Base-by-base conservation (phyloP, 345 rosid species). In the Syzygium oleosum region DNA sequence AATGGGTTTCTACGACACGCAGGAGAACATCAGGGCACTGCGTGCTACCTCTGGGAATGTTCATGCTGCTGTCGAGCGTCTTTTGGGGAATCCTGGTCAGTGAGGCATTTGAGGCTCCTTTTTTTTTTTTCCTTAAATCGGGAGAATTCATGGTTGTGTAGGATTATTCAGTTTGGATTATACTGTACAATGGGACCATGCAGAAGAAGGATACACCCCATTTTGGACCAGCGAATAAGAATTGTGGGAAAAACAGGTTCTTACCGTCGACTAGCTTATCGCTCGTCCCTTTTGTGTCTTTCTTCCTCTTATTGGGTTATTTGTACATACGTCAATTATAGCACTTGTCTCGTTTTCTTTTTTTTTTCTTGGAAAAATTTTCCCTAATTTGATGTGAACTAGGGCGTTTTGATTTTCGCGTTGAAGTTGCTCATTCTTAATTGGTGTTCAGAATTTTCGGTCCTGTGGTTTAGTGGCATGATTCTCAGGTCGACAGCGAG, bases 51-150 rank as follows among this genome's bases (percentile, higher is more conserved):
- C 94, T 27, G 99, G 99, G 31, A 97, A 95, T 56, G 97, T 97
- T 41, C 94, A 97, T 79, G 99, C 98, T 79, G 99, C 98, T 9
- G 97, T 95, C 41, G 99, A 97, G 92, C 96, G 97, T 31, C 98
- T 97, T 85, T 90, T 97, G 91, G 98, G 98, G 46, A 96, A 94
- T 89, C 84, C 90, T 9, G 98, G 98, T 23, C 95, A 80, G 38
- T 85, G 80, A 88, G 80, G 52, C 27, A 41, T 52, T 54, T 58
- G 56, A 51, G 61, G 43, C 58, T 84, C 61, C 61, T 27, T 34
- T 52, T 52, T 51, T 38, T 52, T 84, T 17, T 55, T 52, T 31
- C 85, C 25, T 73, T 52, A 29, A 52, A 55, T 84, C 43, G 41
- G 88, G 68, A 56, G 41, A 54, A 78, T 83, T 83, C 85, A 23